Evolutionary conservation across 306 rosid species (phyloP).

Genomic region (Fagus sylvatica): DNA sequence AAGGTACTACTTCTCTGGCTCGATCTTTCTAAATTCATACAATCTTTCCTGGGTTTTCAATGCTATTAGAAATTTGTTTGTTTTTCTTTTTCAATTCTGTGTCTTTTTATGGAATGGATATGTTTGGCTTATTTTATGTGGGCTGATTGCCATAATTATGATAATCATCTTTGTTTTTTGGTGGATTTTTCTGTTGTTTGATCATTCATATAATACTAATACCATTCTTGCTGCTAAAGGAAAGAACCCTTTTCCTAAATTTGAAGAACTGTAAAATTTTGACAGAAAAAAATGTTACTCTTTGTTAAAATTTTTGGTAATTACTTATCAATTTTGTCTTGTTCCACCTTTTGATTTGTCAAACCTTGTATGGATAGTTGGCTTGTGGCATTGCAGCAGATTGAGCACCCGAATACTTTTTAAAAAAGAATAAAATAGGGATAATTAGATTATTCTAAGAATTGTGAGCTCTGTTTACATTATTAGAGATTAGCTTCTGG

Average conservation of each 20-base stretch:
- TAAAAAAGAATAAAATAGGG: not conserved
- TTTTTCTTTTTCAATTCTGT: not conserved
- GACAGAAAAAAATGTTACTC: constrained; percentile 1
- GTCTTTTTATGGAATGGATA: not conserved
- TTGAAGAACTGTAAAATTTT: constrained; percentile 32
- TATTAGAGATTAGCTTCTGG: not conserved
- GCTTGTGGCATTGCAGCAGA: not conserved
- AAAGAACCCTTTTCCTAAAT: constrained; percentile 27
- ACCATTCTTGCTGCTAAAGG: constrained; percentile 26
- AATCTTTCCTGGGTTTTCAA: constrained; percentile 7
- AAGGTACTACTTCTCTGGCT: constrained; percentile 42
- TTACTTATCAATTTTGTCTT: not conserved
- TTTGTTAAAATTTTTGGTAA: constrained; percentile 1
- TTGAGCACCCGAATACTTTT: not conserved
- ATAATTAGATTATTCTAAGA: not conserved
- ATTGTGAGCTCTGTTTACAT: constrained; percentile 25
- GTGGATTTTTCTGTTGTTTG: constrained; percentile 32
- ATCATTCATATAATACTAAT: constrained; percentile 2
- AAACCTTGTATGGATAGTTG: not conserved
- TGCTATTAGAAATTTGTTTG: constrained; percentile 12
- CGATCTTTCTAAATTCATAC: constrained; percentile 21
- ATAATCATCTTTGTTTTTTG: constrained; percentile 22
- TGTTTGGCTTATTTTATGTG: constrained; percentile 18
- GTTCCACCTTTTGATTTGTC: not conserved
- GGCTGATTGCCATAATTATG: constrained; percentile 1